Evolutionary conservation across 352 stramenopile genomes (phyloP), one percentile per base, ranked within the genome.

Genomic region (Phytopythium helicoides): DNA sequence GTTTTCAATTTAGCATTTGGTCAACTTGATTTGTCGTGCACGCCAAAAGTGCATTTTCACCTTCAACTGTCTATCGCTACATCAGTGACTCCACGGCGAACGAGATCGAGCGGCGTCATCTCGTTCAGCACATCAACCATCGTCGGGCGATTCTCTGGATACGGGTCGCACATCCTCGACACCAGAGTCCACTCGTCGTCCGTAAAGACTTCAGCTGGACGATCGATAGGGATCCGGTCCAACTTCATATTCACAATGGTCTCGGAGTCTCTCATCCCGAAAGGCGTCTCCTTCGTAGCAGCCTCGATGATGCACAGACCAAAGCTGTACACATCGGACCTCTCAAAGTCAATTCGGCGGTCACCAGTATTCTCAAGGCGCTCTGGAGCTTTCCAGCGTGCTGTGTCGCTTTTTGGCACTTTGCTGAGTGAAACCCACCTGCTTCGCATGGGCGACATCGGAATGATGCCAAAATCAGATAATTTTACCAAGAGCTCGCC

Each of bases 241-340:
- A 68, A 40, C 34, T 64, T 64, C 23, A 26, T 42, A 0, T 40
- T 34, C 36, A 59, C 56, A 14, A 52, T 37, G 9, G 45, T 23
- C 8, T 15, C n/a, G 21, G 63, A 49, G 10, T 51, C 44, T 9
- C 18, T 18, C 35, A 51, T 44, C 1, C 23, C 19, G 18, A 64
- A 69, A 4, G 60, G 56, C 1, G 37, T 21, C 35, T 62, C 47
- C 10, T 48, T 31, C 1, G 46, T 56, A 19, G 47, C 45, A 3
- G 61, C 56, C 31, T 73, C 65, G 12, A 64, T 60, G 26, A 73
- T 56, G 15, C 56, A 69, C 60, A 73, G 56, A 0, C 52, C 60
- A 3, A 73, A 52, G 14, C 61, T 66, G 34, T 71, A 71, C 4
- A 71, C 38, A 10, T 75, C 62, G 4, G 66, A 4, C 14, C 23